Conservation (phyloP, 2,329 filamentous ascomycete genomes). For the Aspergillus texensis region DNA sequence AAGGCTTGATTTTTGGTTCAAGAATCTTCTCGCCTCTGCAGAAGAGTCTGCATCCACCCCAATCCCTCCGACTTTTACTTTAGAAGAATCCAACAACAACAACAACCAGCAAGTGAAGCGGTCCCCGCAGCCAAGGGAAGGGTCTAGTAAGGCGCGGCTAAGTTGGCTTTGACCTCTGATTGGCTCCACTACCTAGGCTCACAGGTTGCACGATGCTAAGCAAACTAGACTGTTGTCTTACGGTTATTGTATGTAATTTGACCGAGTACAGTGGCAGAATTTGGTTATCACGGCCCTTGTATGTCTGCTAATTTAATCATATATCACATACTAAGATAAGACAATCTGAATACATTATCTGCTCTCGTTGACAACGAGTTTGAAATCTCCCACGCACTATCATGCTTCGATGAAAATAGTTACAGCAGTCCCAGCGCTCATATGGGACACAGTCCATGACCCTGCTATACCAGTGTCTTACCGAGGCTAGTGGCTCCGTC, state of each 20-base stretch:
- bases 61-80: background rate
- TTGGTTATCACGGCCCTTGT: background rate
- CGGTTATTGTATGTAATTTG: background rate
- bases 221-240: background rate
- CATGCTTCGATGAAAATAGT: background rate
- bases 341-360: background rate
- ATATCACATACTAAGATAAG: background rate
- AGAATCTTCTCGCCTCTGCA: slow-evolving; percentile 30
- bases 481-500: slow-evolving; percentile 51
- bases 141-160: slow-evolving; percentile 14
- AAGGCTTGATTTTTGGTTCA: slow-evolving; percentile 71
- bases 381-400: background rate
- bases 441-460: background rate
- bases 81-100: background rate
- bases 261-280: background rate
- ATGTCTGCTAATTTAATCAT: background rate
- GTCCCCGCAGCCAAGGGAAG: background rate
- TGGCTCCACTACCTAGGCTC: background rate
- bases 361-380: background rate
- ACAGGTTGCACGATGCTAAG: background rate
- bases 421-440: background rate
- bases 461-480: slow-evolving; percentile 9
- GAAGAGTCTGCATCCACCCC: slow-evolving; percentile 16
- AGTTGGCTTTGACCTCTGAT: slow-evolving; percentile 20
- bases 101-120: slow-evolving; percentile 5